These are phyloP conservation scores for Leishmania tropica DNA, from an alignment of 208 protist genomes.

Conservation along the genomic window DNA sequence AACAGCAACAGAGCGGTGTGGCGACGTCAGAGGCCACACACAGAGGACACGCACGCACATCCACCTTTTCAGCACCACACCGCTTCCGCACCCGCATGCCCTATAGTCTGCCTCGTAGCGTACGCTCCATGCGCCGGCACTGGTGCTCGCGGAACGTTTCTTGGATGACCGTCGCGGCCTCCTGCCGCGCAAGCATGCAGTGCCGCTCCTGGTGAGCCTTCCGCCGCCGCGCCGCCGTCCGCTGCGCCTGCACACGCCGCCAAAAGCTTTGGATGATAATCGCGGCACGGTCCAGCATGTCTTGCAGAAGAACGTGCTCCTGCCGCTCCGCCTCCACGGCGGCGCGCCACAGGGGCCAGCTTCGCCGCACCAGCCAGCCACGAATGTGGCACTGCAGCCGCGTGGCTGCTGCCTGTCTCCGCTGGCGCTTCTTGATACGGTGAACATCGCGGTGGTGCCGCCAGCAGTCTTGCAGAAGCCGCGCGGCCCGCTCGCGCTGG, in stretches of 20 bases:
- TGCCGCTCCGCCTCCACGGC: slow-evolving; percentile 34
- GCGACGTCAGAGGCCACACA: not conserved
- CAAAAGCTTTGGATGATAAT: slow-evolving; percentile 81
- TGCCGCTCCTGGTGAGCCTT: slow-evolving; percentile 24
- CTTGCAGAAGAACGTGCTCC: slow-evolving; percentile 43
- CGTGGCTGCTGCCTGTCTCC: slow-evolving; percentile 45
- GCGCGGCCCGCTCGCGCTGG: slow-evolving; percentile 28
- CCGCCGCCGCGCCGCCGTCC: slow-evolving; percentile 26
- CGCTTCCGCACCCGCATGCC: not conserved
- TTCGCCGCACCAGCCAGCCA: slow-evolving; percentile 65
- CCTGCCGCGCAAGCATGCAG: slow-evolving; percentile 30
- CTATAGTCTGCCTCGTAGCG: not conserved
- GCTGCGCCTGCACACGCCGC: slow-evolving; percentile 48
- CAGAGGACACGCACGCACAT: not conserved
- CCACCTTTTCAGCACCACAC: not conserved
- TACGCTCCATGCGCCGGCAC: slow-evolving; percentile 7
- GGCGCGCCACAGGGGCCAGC: slow-evolving; percentile 46
- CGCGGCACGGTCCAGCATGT: slow-evolving; percentile 62
- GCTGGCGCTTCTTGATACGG: slow-evolving; percentile 33
- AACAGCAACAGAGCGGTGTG: not conserved
- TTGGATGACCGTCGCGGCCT: slow-evolving; percentile 78
- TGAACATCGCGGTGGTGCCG: slow-evolving; percentile 33
- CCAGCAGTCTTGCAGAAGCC: slow-evolving; percentile 71
- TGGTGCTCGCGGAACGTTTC: slow-evolving; percentile 50
- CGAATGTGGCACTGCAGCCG: slow-evolving; percentile 72